Base-by-base conservation (phyloP, 2,329 filamentous ascomycete species). In the Aspergillus hiratsukae region DNA sequence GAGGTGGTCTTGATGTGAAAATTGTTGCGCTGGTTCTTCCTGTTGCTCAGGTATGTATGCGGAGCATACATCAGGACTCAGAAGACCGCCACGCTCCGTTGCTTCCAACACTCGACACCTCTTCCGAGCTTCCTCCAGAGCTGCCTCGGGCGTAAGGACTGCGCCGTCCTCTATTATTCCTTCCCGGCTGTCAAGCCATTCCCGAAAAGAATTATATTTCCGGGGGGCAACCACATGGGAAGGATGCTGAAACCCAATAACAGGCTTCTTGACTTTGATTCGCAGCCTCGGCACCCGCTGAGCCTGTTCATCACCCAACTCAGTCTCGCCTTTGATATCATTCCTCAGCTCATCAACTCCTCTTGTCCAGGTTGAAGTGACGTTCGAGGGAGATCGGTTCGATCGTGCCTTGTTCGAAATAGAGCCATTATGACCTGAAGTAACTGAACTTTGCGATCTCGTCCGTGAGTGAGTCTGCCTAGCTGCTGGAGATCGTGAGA, bases 1-100 rank as follows among this genome's bases (percentile, higher is more conserved):
- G 53, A 97, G 81, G 69, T 97, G 90, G 67, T 97, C 92, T 68
- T 85, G 83, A 64, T 95, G 91, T n/a, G 88, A 86, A 79, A 90
- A 97, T 66, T 94, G 90, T 52, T 83, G 81, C 0, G 85, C 83
- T 0, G 89, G 89, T 65, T 95, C 89, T 55, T 90, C 86, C 58
- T 82, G 81, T 11, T 85, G 79, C 60, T 94, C 89, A 0, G 89
- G 89, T 19, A 86, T 81, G 64, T 89, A 94, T 25, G 87, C 76
- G 2, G 86, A 87, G 69, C 89, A 93, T 58, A 82, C 80, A 58
- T 86, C 84, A 53, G 81, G 77, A 51, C 88, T 91, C 28, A 97
- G 79, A 3, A 91, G 71, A 2, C 91, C 90, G 17, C 91, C 92
- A 4, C 86, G 83, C 65, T 89, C 80, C 3, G 85, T 85, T 61